A percentile compares a stretch with the other conserved stretches of the same genome.
Conservation (phyloP, 352 stramenopile species). For the Globisporangium radiosum region DNA sequence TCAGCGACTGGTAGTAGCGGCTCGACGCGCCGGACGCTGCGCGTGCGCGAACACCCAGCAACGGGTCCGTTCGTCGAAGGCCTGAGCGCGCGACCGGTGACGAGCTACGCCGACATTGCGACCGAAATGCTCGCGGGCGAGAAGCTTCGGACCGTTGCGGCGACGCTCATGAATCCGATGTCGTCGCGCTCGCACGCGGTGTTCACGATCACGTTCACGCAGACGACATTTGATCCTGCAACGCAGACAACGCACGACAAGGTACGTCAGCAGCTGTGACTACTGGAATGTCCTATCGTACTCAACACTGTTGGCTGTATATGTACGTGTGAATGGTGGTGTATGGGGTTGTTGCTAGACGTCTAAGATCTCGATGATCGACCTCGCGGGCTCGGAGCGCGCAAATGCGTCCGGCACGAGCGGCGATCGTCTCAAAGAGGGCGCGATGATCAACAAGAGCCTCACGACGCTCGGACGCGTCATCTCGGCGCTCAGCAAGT, state of each 20-base stretch:
- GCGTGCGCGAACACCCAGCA: constrained; percentile 76
- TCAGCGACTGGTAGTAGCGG: not conserved
- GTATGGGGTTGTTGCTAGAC: constrained; percentile 22
- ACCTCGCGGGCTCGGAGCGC: constrained; percentile 77
- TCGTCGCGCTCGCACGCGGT: constrained; percentile 95
- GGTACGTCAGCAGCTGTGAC: constrained; percentile 16
- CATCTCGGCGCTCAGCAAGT: constrained; percentile 82
- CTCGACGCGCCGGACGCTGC: constrained; percentile 28
- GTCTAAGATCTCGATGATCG: constrained; percentile 85
- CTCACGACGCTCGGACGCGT: constrained; percentile 86
- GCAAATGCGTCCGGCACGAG: constrained; percentile 75
- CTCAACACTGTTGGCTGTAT: not conserved
- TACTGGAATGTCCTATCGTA: no score
- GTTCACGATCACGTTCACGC: constrained; percentile 93
- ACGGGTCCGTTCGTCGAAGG: constrained; percentile 83
- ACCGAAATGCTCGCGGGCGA: constrained; percentile 86
- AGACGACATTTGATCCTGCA: constrained; percentile 56
- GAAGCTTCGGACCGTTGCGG: constrained; percentile 91
- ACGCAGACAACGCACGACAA: constrained; percentile 64
- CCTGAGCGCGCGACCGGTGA: constrained; percentile 57
- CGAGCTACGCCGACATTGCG: constrained; percentile 73
- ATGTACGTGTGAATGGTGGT: not conserved
- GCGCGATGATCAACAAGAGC: constrained; percentile 91
- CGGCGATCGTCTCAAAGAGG: constrained; percentile 87
- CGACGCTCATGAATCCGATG: constrained; percentile 95